Evolutionary conservation across 1,284 basidiomycete species (phyloP).

Genomic region (Xanthoconium separans): DNA sequence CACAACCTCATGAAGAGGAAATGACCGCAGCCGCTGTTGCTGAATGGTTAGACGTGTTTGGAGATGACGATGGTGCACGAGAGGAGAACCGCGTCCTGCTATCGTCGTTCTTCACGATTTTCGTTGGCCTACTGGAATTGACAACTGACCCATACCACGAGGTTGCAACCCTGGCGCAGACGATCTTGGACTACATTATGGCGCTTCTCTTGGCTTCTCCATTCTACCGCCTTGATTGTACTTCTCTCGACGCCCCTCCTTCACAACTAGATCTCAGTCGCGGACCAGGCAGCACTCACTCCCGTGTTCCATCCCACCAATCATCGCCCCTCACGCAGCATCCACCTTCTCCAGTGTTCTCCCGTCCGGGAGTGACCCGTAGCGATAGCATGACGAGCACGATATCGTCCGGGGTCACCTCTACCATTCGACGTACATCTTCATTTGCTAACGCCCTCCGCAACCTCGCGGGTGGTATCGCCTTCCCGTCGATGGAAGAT

Average conservation of each 20-base stretch:
- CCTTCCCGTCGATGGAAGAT: constrained; percentile 62
- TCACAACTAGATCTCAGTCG: constrained; percentile 26
- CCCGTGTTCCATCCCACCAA: constrained; percentile 54
- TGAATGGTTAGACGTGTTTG: constrained; percentile 72
- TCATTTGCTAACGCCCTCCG: constrained; percentile 86
- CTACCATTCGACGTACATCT: constrained; percentile 74
- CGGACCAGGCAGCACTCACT: constrained; percentile 37
- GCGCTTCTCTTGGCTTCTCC: constrained; percentile 88
- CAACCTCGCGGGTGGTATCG: constrained; percentile 67
- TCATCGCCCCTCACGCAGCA: constrained; percentile 38
- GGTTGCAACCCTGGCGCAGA: constrained; percentile 87
- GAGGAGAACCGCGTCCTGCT: constrained; percentile 84
- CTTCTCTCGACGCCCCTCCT: constrained; percentile 57
- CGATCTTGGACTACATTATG: constrained; percentile 90
- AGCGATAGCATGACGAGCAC: constrained; percentile 63
- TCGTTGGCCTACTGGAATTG: constrained; percentile 86
- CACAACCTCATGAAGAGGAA: constrained; percentile 54
- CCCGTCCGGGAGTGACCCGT: constrained; percentile 50
- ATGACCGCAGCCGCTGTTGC: constrained; percentile 69
- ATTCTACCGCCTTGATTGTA: constrained; percentile 71
- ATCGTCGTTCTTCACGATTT: constrained; percentile 92
- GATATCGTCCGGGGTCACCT: constrained; percentile 57
- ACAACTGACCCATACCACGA: constrained; percentile 93
- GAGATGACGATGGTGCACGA: constrained; percentile 64
- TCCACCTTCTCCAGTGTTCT: constrained; percentile 38